These are phyloP conservation scores for Toxicodendron radicans DNA, from an alignment of 345 rosid species.

Conservation along the genomic window DNA sequence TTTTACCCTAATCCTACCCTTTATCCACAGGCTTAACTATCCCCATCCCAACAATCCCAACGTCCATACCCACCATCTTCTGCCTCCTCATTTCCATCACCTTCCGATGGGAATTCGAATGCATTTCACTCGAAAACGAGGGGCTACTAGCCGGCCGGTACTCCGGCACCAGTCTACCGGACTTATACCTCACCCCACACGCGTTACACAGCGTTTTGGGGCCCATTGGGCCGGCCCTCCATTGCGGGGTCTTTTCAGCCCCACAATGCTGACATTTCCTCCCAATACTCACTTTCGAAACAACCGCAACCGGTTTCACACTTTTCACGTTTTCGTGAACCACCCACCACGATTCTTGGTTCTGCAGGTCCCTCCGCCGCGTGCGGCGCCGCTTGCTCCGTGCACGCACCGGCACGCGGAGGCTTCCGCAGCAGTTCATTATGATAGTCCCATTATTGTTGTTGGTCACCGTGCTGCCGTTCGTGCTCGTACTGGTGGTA, in stretches of 20 bases:
- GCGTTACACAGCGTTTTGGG: slow-evolving; percentile 89
- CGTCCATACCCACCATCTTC: slow-evolving; percentile 22
- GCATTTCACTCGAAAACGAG: slow-evolving; percentile 53
- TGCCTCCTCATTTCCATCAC: slow-evolving; percentile 78
- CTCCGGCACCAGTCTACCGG: slow-evolving; percentile 81
- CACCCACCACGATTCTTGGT: slow-evolving; percentile 33
- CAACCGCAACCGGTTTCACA: slow-evolving; percentile 13
- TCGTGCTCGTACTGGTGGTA: slow-evolving; percentile 26
- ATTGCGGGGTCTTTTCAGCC: slow-evolving; percentile 83
- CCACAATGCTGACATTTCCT: slow-evolving; percentile 88
- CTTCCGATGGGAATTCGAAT: slow-evolving; percentile 84
- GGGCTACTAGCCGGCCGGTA: slow-evolving; percentile 85
- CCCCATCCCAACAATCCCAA: slow-evolving; percentile 16
- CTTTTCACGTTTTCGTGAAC: slow-evolving; percentile 26
- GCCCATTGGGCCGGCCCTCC: slow-evolving; percentile 83
- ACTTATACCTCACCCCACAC: slow-evolving; percentile 84
- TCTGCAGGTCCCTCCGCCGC: slow-evolving; percentile 36
- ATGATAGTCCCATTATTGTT: slow-evolving; percentile 23
- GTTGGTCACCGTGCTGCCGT: slow-evolving; percentile 35
- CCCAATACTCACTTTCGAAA: slow-evolving; percentile 35
- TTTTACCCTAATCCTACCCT: slow-evolving; percentile 25
- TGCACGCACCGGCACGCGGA: slow-evolving; percentile 50
- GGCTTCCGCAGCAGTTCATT: slow-evolving; percentile 42
- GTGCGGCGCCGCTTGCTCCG: slow-evolving; percentile 59
- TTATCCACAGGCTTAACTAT: slow-evolving; percentile 47